phyloP scores from a whole-genome alignment of 129 eudicot genomes.

The Chrysanthemum seticuspe region DNA sequence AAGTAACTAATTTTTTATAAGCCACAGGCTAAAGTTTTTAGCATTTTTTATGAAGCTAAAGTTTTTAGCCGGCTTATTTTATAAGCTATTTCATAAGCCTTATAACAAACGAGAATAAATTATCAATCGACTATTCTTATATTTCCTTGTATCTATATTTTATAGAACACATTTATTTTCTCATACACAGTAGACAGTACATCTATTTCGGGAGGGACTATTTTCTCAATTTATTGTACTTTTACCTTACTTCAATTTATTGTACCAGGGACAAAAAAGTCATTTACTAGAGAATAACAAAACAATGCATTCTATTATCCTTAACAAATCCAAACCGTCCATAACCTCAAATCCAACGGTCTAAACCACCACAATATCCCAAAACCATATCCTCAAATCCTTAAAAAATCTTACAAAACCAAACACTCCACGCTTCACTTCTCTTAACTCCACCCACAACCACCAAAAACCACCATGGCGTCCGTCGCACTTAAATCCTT shows the following conservation, averaged over 20 bases:
- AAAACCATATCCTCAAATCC: constrained; percentile 60
- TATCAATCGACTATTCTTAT: too few relatives aligned
- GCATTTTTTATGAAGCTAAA: too few relatives aligned
- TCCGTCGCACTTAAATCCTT: constrained; percentile 85
- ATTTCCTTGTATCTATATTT: too few relatives aligned
- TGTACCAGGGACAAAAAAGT: not conserved
- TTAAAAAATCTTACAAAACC: constrained; percentile 39
- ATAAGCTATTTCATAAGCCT: too few relatives aligned
- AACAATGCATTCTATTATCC: constrained; percentile 48
- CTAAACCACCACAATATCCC: constrained; percentile 34
- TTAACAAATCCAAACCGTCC: constrained; percentile 51
- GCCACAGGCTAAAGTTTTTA: too few relatives aligned
- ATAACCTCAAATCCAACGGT: constrained; percentile 49
- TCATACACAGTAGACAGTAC: too few relatives aligned
- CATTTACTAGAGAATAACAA: not conserved
- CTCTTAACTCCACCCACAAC: constrained; percentile 32
- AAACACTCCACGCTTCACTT: constrained; percentile 6
- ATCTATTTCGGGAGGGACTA: too few relatives aligned
- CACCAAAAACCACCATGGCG: constrained; percentile 43
- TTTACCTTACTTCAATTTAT: not conserved
- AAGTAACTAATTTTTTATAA: too few relatives aligned
- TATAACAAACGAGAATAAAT: too few relatives aligned
- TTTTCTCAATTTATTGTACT: not conserved
- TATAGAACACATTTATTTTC: too few relatives aligned
- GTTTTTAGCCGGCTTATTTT: too few relatives aligned